A percentile compares a stretch with the other conserved stretches of the same genome.
Conservation (phyloP, 73 alveolate species). For the Uronychia binucleata region DNA sequence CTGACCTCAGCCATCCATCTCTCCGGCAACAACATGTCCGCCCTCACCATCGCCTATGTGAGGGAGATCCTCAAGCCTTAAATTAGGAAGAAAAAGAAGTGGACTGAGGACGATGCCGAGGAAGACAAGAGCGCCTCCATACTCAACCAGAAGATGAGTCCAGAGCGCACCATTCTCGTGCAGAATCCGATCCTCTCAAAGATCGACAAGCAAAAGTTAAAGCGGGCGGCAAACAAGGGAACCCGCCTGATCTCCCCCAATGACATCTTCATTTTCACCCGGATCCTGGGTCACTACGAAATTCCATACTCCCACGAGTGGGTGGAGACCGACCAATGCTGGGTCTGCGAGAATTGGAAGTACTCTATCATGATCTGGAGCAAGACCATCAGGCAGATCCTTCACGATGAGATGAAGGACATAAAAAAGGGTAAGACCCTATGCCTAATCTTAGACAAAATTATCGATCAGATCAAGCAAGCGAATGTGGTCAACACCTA, state of each 20-base stretch:
- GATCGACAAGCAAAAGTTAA: too few species aligned
- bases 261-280: slow-evolving; percentile 44
- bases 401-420: background rate
- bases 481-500: background rate
- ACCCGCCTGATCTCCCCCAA: slow-evolving; percentile 15
- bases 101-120: background rate
- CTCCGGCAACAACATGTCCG: background rate
- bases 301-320: slow-evolving; percentile 48
- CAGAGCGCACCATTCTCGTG: background rate
- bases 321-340: slow-evolving; percentile 50
- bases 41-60: background rate
- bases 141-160: background rate
- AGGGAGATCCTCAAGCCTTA: background rate
- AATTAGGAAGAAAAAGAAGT: background rate
- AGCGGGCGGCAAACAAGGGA: background rate
- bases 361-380: slow-evolving; percentile 30
- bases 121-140: background rate
- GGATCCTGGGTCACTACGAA: slow-evolving; percentile 62
- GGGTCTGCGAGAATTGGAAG: slow-evolving; percentile 51
- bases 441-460: background rate
- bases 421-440: background rate
- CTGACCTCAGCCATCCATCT: background rate
- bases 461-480: background rate
- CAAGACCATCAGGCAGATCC: background rate
- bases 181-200: background rate